A percentile compares a stretch with the other conserved stretches of the same genome.
Conservation (phyloP, 306 rosid genomes). For the Lathyrus oleraceus region DNA sequence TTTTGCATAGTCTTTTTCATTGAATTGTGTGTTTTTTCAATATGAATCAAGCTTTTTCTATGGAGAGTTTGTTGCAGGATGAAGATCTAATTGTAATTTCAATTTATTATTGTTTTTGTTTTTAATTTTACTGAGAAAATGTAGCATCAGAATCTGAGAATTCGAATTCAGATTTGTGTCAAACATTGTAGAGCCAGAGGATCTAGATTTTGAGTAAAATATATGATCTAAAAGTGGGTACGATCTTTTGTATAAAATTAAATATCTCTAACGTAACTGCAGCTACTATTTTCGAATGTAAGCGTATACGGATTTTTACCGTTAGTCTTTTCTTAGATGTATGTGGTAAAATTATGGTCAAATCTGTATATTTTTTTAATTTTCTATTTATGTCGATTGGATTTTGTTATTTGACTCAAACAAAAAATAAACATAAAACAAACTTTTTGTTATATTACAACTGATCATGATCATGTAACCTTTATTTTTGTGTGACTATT, state of each 20-base stretch:
- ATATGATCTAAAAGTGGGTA: neutral
- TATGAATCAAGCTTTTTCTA: conserved; percentile 23
- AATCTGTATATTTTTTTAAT: neutral
- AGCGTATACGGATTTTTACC: no score
- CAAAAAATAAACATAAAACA: neutral
- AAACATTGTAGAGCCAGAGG: neutral
- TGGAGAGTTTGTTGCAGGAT: conserved; percentile 11
- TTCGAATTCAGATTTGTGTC: conserved; percentile 30
- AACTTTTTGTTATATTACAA: neutral
- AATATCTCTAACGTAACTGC: no score
- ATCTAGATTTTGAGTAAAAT: conserved; percentile 13
- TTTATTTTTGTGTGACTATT: conserved; percentile 16
- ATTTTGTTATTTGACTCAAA: conserved; percentile 6
- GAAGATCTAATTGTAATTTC: conserved; percentile 34
- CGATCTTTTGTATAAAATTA: neutral
- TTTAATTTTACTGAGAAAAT: conserved; percentile 13
- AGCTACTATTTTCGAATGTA: no score
- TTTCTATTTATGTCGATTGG: neutral
- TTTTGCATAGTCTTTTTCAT: conserved; percentile 13
- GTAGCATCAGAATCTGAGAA: conserved; percentile 28
- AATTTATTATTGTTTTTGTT: conserved; percentile 25
- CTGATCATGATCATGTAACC: neutral
- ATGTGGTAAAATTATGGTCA: neutral
- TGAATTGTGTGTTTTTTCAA: conserved; percentile 37
- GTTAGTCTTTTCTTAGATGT: no score